phyloP scores from a whole-genome alignment of 139 green algal species.

The Tetradesmus lagerheimii region DNA sequence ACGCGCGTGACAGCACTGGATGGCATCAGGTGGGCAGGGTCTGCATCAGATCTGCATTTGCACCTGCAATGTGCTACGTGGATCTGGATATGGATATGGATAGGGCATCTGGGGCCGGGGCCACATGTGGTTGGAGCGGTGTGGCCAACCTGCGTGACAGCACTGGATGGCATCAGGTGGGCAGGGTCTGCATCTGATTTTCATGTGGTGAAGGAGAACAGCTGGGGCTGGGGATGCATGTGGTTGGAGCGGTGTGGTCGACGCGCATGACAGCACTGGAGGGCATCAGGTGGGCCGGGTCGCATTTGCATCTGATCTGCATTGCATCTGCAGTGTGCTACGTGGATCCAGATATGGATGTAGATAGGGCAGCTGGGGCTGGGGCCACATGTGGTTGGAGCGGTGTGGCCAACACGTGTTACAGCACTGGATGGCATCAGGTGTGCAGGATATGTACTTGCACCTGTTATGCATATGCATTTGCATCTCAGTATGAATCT shows the following conservation, averaged over 20 bases:
- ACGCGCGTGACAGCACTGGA: conserved; percentile 10
- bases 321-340: no score
- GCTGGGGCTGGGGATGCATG: no score
- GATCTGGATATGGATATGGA: no score
- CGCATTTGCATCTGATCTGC: no score
- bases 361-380: conserved; percentile 80
- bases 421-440: neutral
- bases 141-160: conserved; percentile 45
- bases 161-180: neutral
- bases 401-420: conserved; percentile 48
- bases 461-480: no score
- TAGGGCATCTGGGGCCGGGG: conserved; percentile 76
- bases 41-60: no score
- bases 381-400: conserved; percentile 52
- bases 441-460: conserved; percentile 15
- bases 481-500: no score
- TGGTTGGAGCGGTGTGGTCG: conserved; percentile 9
- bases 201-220: no score
- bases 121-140: conserved; percentile 50
- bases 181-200: conserved; percentile 26
- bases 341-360: no score
- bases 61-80: no score
- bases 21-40: neutral
- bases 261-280: conserved; percentile 8
- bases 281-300: neutral